These are phyloP conservation scores for Dactylellina haptotyla DNA, from an alignment of 2,329 filamentous ascomycete species.

Conservation along the genomic window DNA sequence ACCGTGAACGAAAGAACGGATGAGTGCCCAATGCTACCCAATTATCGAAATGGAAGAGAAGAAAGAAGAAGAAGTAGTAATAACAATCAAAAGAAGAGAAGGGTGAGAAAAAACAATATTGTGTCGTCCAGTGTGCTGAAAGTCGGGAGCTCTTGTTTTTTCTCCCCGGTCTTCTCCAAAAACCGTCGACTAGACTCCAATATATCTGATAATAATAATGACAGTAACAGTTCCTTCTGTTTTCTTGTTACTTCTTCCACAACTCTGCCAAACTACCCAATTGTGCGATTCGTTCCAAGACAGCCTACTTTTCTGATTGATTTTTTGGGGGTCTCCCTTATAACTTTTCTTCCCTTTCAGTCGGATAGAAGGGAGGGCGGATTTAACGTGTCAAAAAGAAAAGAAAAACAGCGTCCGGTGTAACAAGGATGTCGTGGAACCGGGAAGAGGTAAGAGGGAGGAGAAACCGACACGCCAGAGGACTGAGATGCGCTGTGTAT, in stretches of 20 bases:
- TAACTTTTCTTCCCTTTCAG: not conserved
- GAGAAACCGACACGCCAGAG: constrained; percentile 17
- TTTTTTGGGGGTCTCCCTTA: not conserved
- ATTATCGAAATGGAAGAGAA: not conserved
- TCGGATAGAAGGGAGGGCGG: constrained; percentile 25
- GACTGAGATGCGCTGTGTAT: constrained; percentile 13
- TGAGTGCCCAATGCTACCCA: not conserved
- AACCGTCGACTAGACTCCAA: too few species aligned
- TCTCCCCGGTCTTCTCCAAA: too few species aligned
- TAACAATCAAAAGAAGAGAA: too few species aligned
- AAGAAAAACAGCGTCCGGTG: constrained; percentile 44
- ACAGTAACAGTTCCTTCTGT: not conserved
- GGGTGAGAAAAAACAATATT: too few species aligned
- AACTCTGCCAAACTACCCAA: constrained; percentile 1
- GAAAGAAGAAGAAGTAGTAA: not conserved
- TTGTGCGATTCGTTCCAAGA: not conserved
- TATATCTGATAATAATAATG: not conserved
- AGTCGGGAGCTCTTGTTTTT: too few species aligned
- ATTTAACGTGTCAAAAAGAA: constrained; percentile 52
- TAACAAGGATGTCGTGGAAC: constrained; percentile 46
- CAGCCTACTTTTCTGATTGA: not conserved
- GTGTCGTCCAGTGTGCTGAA: too few species aligned
- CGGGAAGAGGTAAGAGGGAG: constrained; percentile 16
- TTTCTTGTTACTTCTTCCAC: not conserved
- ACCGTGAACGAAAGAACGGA: constrained; percentile 4